Evolutionary conservation across 176 grass and related monocot genomes (phyloP), one percentile per base, ranked within the genome.

Genomic region (Paspalum vaginatum): DNA sequence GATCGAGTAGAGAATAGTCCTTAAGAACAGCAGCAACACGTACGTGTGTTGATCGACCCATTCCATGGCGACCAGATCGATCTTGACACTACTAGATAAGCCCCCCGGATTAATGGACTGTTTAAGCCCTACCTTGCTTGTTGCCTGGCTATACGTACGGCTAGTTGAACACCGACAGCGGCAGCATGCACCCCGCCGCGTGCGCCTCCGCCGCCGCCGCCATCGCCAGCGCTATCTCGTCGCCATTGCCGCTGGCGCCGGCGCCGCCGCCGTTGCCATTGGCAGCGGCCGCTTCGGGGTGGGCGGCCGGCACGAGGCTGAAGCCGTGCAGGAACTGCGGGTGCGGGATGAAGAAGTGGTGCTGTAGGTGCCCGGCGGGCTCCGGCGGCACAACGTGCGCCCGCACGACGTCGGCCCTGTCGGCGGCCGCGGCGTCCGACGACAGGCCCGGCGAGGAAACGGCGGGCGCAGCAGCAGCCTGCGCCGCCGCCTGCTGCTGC

Each of bases 121-220:
- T 61, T 73, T 51, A 75, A 82, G 72, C 58, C 83, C 73, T 65
- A 82, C 78, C 82, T 82, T 18, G 75, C 47, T 55, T 32, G 32
- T 55, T 32, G 32, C 68, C 41, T n/a, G 64, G 77, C 61, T 68
- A 26, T 48, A 38, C 38, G 49, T 25, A 2, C 5, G 24, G 42
- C 79, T 86, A 86, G 73, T 89, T 85, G 48, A 89, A 89, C 58
- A 89, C 88, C 74, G 88, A 89, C 11, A 89, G 78, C 45, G 88
- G 88, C 50, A 89, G 88, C 83, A 86, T 51, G 83, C 88, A 86
- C 37, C 88, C 88, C 5, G 83, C 83, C 37, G 87, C 87, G 49
- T 89, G 87, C 57, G 87, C 87, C 65, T 85, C 87, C 56, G 72
- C 87, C 11, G 52, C 87, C 4, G 88, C 87, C 9, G 87, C 88